These are phyloP conservation scores for Alectoria sarmentosa DNA, from an alignment of 495 filamentous ascomycete genomes.

Conservation along the genomic window DNA sequence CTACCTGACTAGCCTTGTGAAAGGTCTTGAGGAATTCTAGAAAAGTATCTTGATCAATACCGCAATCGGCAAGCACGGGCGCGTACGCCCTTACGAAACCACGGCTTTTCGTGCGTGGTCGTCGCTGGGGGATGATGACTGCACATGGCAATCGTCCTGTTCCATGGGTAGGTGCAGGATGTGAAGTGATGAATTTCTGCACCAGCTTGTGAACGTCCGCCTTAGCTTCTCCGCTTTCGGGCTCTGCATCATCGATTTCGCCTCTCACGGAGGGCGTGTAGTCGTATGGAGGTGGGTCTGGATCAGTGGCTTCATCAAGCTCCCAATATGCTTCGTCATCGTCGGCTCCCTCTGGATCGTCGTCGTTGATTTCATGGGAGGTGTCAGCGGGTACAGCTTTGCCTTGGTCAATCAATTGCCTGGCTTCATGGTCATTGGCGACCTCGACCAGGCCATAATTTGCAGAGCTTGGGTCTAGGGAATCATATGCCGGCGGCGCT, in stretches of 20 bases:
- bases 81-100: constrained; percentile 39
- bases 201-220: constrained; percentile 25
- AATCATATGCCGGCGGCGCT: constrained; percentile 8
- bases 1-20: constrained; percentile 26
- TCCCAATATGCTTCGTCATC: constrained; percentile 21
- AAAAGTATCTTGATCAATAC: constrained; percentile 35
- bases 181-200: constrained; percentile 13
- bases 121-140: constrained; percentile 30
- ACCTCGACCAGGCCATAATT: constrained; percentile 13
- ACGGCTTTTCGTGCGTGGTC: constrained; percentile 28
- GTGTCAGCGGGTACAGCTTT: constrained; percentile 2
- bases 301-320: constrained; percentile 16
- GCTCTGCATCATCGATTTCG: background rate
- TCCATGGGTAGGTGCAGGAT: constrained; percentile 12
- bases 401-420: constrained; percentile 12
- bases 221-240: constrained; percentile 9
- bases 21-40: constrained; percentile 36
- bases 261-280: background rate
- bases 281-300: constrained; percentile 1
- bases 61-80: constrained; percentile 33
- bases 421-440: constrained; percentile 4
- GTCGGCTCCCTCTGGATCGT: constrained; percentile 4
- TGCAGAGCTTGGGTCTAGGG: background rate
- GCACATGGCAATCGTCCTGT: constrained; percentile 20
- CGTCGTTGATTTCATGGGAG: background rate